Evolutionary conservation across 495 filamentous ascomycete genomes (phyloP), one percentile per base, ranked within the genome.

Genomic region (Penicillium dipodomyicola): DNA sequence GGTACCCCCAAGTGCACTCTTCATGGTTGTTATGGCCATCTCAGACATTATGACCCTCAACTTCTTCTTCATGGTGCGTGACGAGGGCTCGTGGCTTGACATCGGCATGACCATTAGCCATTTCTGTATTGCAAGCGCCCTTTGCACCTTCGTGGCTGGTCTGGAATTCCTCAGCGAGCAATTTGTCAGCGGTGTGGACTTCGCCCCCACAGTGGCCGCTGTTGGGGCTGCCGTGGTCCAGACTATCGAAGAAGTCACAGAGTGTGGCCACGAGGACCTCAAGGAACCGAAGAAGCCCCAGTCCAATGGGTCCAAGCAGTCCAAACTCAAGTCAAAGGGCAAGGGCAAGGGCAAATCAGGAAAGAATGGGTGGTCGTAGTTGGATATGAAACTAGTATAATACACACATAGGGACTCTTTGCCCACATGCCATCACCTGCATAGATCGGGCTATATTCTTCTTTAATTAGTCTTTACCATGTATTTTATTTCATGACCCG

Each of bases 21-120:
- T 97, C 75, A 96, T 96, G 90, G 72, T 96, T 1, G 91, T 95
- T 42, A 96, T 96, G 86, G 87, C 90, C 15, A 82, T 96, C 46
- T 89, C 89, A 49, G 95, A 99, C 70, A 84, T 96, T 44, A 78
- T 97, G 64, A 97, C 95, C 5, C 78, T 99, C 52, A 91, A 94
- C 70, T 99, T 99, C 79, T 99, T 99, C 72, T 99, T 87, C 82
- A 87, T 96, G 67, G 95, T 99, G 7, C 86, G 85, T 53, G 95
- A 99, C 67, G 92, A 97, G 68, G 94, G 95, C 0, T 91, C 86
- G 35, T 99, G 95, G 95, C 74, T 99, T 50, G 95, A 99, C 64
- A 99, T 97, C 65, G 95, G 95, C 46, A 93, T 89, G 32, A 96
- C 88, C 1, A 99, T 99, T 58, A 94, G 83, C 62, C 90, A 96